Evolutionary conservation across 768 basidiomycete species (phyloP), one percentile per base, ranked within the genome.

Genomic region (Cubamyces lactineus): DNA sequence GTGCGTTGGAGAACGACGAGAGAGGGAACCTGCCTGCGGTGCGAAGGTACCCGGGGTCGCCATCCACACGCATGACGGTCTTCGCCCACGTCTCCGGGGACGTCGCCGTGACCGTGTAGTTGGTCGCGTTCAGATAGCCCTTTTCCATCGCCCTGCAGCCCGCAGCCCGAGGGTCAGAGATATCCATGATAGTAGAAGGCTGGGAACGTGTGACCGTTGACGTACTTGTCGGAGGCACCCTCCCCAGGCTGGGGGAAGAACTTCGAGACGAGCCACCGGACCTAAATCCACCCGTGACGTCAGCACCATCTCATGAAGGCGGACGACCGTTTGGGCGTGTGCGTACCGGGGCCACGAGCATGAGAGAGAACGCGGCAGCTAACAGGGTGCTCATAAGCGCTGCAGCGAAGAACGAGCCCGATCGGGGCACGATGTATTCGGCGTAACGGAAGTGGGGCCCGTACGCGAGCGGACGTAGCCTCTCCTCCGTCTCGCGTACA

Each of bases 381-480:
- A 41, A 42, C 16, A 68, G 11, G 1, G 52, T 66, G n/a, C 80
- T 77, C 13, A 79, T 57, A 1, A 81, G 13, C 5, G 81, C 47
- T 13, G 83, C 78, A n/a, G 75, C 68, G 4, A 85, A 5, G 23
- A 70, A 71, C 17, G 40, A 38, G 76, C 78, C 4, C 74, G 70
- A 51, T 75, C 57, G 40, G 8, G 42, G 45, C 26, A 54, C 76
- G 65, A 83, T 19, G 59, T 89, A 89, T 72, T 96, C 94, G 53
- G 86, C 85, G 71, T 95, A 96, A 47, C 76, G 77, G 78, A 97
- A 94, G 2, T 81, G 69, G 0, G 84, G 77, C 5, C 92, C 95
- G 68, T 96, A 95, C 15, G 73, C 52, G 1, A 70, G 59, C 38
- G 57, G 63, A 43, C 64, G 54, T 24, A 67, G 46, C 12, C 72